A percentile compares a stretch with the other conserved stretches of the same genome.
Evolutionary conservation across 2,329 filamentous ascomycete genomes (phyloP).

Genomic region (Fusarium kyushuense): DNA sequence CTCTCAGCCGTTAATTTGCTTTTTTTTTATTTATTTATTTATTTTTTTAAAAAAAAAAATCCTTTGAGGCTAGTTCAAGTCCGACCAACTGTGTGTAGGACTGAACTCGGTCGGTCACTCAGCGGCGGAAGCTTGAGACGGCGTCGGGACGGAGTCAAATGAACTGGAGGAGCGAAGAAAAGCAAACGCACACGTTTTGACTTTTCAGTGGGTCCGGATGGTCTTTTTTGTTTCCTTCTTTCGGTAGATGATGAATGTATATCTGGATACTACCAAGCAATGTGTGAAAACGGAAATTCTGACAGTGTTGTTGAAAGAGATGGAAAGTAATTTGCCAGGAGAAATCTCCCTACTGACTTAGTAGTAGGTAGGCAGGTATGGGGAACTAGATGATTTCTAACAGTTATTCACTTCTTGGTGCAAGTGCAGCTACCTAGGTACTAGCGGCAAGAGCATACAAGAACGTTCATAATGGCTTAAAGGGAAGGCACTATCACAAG

Average conservation of each 20-base stretch:
- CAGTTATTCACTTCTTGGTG: neutral
- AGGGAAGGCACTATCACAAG: too few species aligned
- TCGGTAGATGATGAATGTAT: neutral
- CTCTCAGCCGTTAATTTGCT: neutral
- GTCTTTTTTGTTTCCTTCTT: neutral
- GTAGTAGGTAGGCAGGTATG: neutral
- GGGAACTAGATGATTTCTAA: neutral
- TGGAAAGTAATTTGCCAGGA: neutral
- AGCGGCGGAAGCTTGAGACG: slow-evolving; percentile 41
- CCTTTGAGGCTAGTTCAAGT: neutral
- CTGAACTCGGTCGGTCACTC: slow-evolving; percentile 40
- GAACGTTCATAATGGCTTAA: neutral
- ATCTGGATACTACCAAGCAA: neutral
- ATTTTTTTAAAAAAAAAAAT: too few species aligned
- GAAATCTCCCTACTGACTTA: neutral
- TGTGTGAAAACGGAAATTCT: neutral
- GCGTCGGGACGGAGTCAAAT: slow-evolving; percentile 39
- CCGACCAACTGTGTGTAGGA: slow-evolving; percentile 38
- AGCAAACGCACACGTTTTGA: slow-evolving; percentile 28
- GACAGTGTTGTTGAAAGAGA: neutral
- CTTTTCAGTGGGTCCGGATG: slow-evolving; percentile 6
- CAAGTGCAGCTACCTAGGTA: neutral
- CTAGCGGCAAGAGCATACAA: neutral
- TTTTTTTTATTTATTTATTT: too few species aligned
- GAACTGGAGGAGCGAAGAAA: slow-evolving; percentile 22